Evolutionary conservation across 495 filamentous ascomycete genomes (phyloP), one percentile per base, ranked within the genome.

Genomic region (Penicillium antarcticum): DNA sequence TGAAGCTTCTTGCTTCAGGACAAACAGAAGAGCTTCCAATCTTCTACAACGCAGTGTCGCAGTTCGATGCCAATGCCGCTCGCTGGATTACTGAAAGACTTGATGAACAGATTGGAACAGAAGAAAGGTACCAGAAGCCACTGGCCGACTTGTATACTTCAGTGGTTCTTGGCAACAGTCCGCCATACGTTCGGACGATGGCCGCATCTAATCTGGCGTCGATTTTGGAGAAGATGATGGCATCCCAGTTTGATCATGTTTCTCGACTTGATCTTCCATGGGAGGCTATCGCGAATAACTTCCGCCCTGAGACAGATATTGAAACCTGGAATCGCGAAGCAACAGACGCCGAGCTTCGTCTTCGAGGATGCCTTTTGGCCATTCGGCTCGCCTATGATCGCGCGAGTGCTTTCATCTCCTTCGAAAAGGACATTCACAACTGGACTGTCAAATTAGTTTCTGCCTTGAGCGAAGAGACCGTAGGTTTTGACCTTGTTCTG

Each of bases 331-430:
- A 73, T 45, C 48, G 72, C 41, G 71, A 74, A n/a, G 56, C 73
- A 19, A 69, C 63, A 0, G 70, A 78, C 41, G 69, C 71, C 2
- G 73, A 61, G 34, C 56, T 78, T 39, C 73, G 69, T 40, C 62
- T 78, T 16, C 64, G 68, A 46, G 87, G 87, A 1, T 68, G 75
- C 19, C 67, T 90, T n/a, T 65, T 87, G 32, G 77, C 82, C 0
- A 60, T 80, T 0, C 79, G 78, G 31, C 77, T 74, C 34, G 58
- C 82, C 10, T 52, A 80, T 6, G 44, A 16, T 12, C 47, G 55
- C 12, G 24, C 45, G 7, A 39, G 60, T 23, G 26, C 45, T 10
- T 43, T 51, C 7, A 44, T 45, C 2, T 43, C 44, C 4, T 44
- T 58, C 23, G 56, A 63, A 18, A 47, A 23, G 4, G 68, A 66